These are phyloP conservation scores for Trichomonascus vanleenenianus DNA, from an alignment of 805 yeast genomes.

Conservation along the genomic window DNA sequence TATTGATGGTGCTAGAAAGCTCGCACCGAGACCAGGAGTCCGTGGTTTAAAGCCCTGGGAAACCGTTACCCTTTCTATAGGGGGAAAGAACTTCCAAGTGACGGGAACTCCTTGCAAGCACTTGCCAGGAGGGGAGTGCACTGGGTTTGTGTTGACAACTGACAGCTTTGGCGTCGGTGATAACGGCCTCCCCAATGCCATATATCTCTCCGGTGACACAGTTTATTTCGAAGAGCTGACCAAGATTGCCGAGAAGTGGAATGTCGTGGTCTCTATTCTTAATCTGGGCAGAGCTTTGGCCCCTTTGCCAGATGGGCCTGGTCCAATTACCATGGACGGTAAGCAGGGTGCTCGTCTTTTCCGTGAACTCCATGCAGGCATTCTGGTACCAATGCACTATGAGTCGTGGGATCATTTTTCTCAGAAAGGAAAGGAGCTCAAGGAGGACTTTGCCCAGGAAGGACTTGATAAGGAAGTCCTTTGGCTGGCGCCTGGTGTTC, in stretches of 20 bases:
- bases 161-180: background rate
- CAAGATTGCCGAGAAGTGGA: background rate
- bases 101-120: conserved; percentile 1
- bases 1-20: conserved; percentile 1
- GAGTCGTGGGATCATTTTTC: background rate
- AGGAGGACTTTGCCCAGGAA: background rate
- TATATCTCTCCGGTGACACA: conserved; percentile 3
- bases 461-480: background rate
- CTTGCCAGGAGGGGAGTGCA: conserved; percentile 1
- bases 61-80: background rate
- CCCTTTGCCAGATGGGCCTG: background rate
- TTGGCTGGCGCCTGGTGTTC: background rate
- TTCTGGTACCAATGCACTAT: background rate
- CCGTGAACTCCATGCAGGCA: background rate
- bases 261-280: background rate
- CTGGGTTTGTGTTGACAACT: conserved; percentile 1
- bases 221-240: conserved; percentile 1
- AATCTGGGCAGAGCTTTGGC: background rate
- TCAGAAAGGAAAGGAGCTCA: background rate
- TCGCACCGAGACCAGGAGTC: background rate
- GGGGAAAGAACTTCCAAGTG: background rate
- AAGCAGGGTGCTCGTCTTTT: background rate
- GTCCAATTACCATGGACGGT: background rate
- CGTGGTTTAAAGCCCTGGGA: conserved; percentile 2
- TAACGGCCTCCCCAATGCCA: background rate